Evolutionary conservation across 176 grass and related monocot species (phyloP), one percentile per base, ranked within the genome.

Genomic region (Triticum urartu): DNA sequence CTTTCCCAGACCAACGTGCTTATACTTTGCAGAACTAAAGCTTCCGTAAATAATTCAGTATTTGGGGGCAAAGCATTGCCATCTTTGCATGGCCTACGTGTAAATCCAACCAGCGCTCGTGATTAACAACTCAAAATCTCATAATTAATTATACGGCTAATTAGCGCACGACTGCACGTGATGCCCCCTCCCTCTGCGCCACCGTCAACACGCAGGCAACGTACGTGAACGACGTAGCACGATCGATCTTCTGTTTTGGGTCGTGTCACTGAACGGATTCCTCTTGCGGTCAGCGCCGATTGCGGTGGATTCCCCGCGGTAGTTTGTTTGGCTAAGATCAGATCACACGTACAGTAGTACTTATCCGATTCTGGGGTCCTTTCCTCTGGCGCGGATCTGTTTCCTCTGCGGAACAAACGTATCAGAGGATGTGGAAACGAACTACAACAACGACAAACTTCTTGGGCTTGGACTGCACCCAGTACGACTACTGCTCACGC

Each of bases 91-190:
- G 58, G 58, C 9, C 56, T 48, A 28, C 18, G 21, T 88, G 81
- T 88, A 88, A 83, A 83, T 63, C 12, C 35, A 79, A 30, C 36
- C 3, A 18, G 45, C 14, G 21, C 60, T 88, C 65, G 81, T 84
- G 81, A 42, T 82, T 78, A 71, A 54, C 3, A 39, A 52, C 71
- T 72, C 21, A 28, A 39, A 62, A 21, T 22, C 8, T 62, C 20
- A 22, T 0, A 62, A 72, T 72, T 58, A 64, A 81, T 35, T 63
- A 64, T 15, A 22, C 5, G 25, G 21, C 9, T 20, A 47, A 58
- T 58, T 79, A 18, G 59, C 68, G 76, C 83, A 85, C 68, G 34
- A 26, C 32, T 56, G 58, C 45, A 11, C 48, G 43, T 85, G 42
- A 79, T 40, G 72, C n/a, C 45, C 45, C 33, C 60, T 21, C 21